These are phyloP conservation scores for Cladochytrium replicatum DNA, from an alignment of 192 early-diverging fungal genomes.

Conservation along the genomic window DNA sequence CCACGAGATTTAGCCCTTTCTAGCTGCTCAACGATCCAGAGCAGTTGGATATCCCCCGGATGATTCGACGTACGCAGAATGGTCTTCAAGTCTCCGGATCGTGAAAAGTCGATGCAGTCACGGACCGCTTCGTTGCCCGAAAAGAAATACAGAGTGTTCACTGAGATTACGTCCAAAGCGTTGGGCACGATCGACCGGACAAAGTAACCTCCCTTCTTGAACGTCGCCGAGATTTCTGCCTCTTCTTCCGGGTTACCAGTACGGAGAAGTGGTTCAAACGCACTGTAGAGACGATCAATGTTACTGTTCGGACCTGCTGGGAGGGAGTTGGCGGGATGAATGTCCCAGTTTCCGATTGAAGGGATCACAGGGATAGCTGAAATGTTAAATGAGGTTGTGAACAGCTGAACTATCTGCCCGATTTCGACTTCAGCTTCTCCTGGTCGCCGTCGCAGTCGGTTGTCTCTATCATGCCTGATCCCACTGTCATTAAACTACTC, in stretches of 20 bases:
- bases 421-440: slow-evolving; percentile 21
- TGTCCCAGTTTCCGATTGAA: slow-evolving; percentile 40
- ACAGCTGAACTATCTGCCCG: slow-evolving; percentile 11
- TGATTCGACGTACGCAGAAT: not conserved
- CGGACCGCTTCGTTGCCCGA: slow-evolving; percentile 14
- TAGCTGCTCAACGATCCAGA: slow-evolving; percentile 26
- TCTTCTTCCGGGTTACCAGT: slow-evolving; percentile 1
- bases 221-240: slow-evolving; percentile 9
- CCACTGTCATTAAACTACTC: not conserved
- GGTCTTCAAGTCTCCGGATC: not conserved
- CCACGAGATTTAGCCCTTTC: slow-evolving; percentile 1
- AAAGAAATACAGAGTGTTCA: slow-evolving; percentile 30
- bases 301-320: slow-evolving; percentile 2
- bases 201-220: slow-evolving; percentile 27
- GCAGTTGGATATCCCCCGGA: slow-evolving; percentile 26
- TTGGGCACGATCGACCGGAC: slow-evolving; percentile 15
- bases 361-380: slow-evolving; percentile 22
- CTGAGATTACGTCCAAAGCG: slow-evolving; percentile 9
- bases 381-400: slow-evolving; percentile 19
- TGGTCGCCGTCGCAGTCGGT: slow-evolving; percentile 5
- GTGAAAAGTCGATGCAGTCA: slow-evolving; percentile 6
- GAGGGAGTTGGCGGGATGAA: slow-evolving; percentile 23
- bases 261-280: slow-evolving; percentile 27
- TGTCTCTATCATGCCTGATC: slow-evolving; percentile 34
- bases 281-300: slow-evolving; percentile 14